Percentiles rank a stretch among this genome's conserved stretches.
These are phyloP conservation scores for Mycena maculata DNA, from an alignment of 768 basidiomycete genomes.

Conservation along the genomic window DNA sequence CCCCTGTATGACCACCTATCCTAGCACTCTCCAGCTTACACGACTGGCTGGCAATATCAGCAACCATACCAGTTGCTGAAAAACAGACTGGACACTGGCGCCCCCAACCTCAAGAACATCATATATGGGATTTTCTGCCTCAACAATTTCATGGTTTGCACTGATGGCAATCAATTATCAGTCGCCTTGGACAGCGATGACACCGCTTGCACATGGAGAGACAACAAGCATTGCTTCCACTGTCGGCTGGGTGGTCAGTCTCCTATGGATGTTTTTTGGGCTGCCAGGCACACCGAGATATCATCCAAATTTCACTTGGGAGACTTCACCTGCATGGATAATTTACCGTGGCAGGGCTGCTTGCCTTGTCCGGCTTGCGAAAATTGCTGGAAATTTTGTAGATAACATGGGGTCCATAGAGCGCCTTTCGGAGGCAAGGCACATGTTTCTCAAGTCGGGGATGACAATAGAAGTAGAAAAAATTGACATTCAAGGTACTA, in stretches of 20 bases:
- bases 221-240: not conserved
- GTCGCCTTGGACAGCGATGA: not conserved
- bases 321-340: conserved; percentile 16
- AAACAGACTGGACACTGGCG: not conserved
- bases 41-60: not conserved
- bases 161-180: not conserved
- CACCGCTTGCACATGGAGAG: conserved; percentile 12
- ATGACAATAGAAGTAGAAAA: too few species aligned
- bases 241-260: conserved; percentile 5
- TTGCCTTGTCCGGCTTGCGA: not conserved
- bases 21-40: conserved; percentile 14
- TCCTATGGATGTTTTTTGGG: conserved; percentile 10
- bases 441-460: not conserved
- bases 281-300: not conserved
- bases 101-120: not conserved
- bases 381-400: not conserved
- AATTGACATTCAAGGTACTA: too few species aligned
- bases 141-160: not conserved
- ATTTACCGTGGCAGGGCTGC: not conserved
- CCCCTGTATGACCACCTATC: conserved; percentile 1
- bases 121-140: not conserved
- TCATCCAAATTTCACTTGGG: conserved; percentile 3
- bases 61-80: not conserved
- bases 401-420: not conserved
- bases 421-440: not conserved